Percentiles rank a stretch among this genome's conserved stretches.
Conservation (phyloP, 208 protist genomes). For the Leishmania tropica region DNA sequence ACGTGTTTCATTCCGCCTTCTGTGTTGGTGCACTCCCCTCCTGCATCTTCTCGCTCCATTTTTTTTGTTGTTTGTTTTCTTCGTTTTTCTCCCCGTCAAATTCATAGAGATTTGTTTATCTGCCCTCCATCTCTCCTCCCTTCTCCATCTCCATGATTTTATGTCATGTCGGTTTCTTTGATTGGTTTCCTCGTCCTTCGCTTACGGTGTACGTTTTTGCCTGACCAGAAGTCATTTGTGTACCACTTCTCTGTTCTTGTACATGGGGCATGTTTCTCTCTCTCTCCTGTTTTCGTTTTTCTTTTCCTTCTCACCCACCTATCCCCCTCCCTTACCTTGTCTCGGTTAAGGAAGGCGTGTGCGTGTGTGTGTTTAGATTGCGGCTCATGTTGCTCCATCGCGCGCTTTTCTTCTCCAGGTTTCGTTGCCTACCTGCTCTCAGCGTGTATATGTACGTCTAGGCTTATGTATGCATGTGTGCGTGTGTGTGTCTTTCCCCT, state of each 20-base stretch:
- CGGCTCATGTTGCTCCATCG: not conserved
- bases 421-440: not conserved
- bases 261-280: not conserved
- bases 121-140: not conserved
- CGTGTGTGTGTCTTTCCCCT: not conserved
- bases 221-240: not conserved
- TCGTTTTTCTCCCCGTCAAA: not conserved
- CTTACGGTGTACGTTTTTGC: not conserved
- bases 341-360: not conserved
- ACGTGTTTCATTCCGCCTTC: conserved; percentile 5
- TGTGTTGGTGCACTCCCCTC: conserved; percentile 5
- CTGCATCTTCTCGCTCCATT: conserved; percentile 1
- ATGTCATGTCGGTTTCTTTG: not conserved
- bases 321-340: not conserved
- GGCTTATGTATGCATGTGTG: not conserved
- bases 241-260: conserved; percentile 3
- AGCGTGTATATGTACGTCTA: not conserved
- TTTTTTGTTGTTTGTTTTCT: not conserved
- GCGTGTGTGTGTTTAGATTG: not conserved
- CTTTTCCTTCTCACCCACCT: not conserved
- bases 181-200: not conserved
- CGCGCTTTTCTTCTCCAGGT: conserved; percentile 2
- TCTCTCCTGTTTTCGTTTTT: not conserved
- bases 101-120: not conserved
- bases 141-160: not conserved